phyloP scores from a whole-genome alignment of 129 eudicot genomes.

The Daucus carota region DNA sequence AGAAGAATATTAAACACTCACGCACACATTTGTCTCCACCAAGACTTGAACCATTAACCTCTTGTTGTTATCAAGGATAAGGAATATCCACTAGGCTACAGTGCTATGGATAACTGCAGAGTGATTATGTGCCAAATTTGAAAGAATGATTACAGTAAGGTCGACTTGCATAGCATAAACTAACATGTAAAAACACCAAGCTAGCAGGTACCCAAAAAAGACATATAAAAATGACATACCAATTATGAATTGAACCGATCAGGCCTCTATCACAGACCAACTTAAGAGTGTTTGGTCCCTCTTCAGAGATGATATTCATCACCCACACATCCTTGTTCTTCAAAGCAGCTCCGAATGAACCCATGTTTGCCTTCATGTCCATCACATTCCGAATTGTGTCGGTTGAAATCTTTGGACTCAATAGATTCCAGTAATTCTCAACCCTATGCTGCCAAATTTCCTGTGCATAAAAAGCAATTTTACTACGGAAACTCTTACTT shows the following conservation, averaged over 20 bases:
- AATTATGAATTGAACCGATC: constrained; percentile 80
- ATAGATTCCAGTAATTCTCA: constrained; percentile 75
- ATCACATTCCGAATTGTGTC: constrained; percentile 81
- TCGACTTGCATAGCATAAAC: neutral
- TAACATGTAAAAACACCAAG: neutral
- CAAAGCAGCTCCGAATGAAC: constrained; percentile 97
- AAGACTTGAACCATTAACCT: neutral
- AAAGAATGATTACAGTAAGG: neutral
- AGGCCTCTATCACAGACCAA: constrained; percentile 88
- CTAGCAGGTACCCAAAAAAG: neutral
- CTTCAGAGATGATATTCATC: constrained; percentile 91
- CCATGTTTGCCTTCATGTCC: constrained; percentile 97
- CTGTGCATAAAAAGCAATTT: constrained; percentile 28
- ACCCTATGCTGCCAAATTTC: constrained; percentile 81
- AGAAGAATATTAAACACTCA: neutral
- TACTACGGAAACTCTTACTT: neutral
- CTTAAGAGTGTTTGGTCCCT: constrained; percentile 94
- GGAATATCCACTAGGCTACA: neutral
- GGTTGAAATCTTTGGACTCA: constrained; percentile 73
- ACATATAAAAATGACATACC: constrained; percentile 38
- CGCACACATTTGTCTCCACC: neutral
- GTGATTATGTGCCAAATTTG: neutral
- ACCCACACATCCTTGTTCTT: constrained; percentile 92
- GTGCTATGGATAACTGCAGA: neutral
- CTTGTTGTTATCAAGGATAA: neutral